Base-by-base conservation (phyloP, 441 rosid species). In the Adansonia gregorii region DNA sequence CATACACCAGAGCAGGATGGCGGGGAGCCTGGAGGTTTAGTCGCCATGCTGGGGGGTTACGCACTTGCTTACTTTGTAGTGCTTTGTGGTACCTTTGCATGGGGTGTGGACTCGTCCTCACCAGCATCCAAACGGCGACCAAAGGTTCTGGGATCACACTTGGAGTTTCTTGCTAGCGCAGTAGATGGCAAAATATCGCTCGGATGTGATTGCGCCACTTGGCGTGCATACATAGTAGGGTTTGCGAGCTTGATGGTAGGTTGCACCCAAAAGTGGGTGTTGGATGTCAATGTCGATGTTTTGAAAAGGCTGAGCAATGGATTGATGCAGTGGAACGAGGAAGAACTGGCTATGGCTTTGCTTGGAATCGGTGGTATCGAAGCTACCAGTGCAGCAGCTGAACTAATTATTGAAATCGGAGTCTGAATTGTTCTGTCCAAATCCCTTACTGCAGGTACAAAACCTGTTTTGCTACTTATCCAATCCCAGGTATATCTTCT, bases 161-260 rank as follows among this genome's bases (percentile, higher is more conserved):
- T 96, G 67, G 95, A 92, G 77, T 94, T 92, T 83, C 79, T 94
- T 41, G 98, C 97, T 4, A 93, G 94, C 60, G 94, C 93, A 9
- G 76, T 96, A 41, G 93, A 96, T 49, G 97, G 99, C 76, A 94
- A 93, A 81, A 88, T 94, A 81, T 89, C 96, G 0, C 86, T 96
- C 3, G 97, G 99, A 31, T 91, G 96, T 75, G 94, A 90, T 80
- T 83, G 84, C 80, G 97, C 95, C 3, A 92, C 94, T 15, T 92
- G 94, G 89, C 89, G 84, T 17, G 97, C 99, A 1, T 94, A 94
- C n/a, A 88, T 90, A 22, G 87, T 94, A 0, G 98, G 93, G 24
- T 87, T 94, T 72, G 85, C 94, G 82, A 87, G 93, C 84, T 85
- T 93, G 83, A 88, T 94, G 93, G 94, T 90, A 73, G 76, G 85